phyloP scores from a whole-genome alignment of 208 protist species.

The Endotrypanum monterogeii region DNA sequence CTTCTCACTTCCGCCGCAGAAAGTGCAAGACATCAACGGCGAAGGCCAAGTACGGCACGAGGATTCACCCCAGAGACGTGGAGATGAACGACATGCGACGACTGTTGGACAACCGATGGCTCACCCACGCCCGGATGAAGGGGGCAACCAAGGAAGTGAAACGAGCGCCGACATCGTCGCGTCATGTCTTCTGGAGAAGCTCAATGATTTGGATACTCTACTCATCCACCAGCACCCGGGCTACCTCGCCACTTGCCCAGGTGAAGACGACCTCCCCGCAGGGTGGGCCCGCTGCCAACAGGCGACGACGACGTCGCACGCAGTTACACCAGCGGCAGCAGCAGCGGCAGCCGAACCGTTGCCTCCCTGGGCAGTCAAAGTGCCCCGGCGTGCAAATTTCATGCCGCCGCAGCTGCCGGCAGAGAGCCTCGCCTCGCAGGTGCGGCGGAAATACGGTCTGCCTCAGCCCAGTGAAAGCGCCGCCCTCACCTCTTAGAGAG shows the following conservation, averaged over 20 bases:
- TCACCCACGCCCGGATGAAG: background rate
- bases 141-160: too few relatives aligned
- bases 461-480: too few relatives aligned
- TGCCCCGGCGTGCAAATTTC: background rate
- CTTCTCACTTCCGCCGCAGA: constrained; percentile 17
- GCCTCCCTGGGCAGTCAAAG: background rate
- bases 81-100: background rate
- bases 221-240: constrained; percentile 36
- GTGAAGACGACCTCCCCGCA: constrained; percentile 24
- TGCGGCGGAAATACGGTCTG: constrained; percentile 30
- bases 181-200: constrained; percentile 31
- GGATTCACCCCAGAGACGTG: background rate
- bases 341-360: background rate
- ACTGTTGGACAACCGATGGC: background rate
- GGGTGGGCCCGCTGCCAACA: constrained; percentile 23
- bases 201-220: constrained; percentile 41
- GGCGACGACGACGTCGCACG: background rate
- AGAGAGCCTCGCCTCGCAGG: constrained; percentile 21
- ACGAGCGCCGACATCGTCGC: background rate
- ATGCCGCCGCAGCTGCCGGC: constrained; percentile 17
- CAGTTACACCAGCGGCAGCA: background rate
- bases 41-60: background rate
- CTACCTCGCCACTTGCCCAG: constrained; percentile 34
- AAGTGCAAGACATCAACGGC: background rate
- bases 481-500: too few relatives aligned